Evolutionary conservation across 805 yeast genomes (phyloP).

Genomic region (Schizosaccharomyces osmophilus): DNA sequence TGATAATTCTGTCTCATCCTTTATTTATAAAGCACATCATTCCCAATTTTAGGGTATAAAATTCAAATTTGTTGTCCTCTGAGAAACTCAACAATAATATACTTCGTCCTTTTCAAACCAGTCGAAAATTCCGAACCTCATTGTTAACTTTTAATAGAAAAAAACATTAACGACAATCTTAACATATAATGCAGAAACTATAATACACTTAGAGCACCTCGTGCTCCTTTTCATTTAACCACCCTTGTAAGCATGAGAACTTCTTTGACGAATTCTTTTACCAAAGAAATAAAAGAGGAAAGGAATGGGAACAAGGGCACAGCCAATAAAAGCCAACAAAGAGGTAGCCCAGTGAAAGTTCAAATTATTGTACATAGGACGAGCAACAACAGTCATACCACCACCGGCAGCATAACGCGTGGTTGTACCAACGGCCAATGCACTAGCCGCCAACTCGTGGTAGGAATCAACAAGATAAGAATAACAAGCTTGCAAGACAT

Average conservation of each 20-base stretch:
- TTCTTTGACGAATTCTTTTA: conserved; percentile 15
- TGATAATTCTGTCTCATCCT: no score
- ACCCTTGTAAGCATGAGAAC: conserved; percentile 7
- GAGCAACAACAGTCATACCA: conserved; percentile 27
- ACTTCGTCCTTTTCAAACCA: no score
- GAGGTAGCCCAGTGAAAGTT: conserved; percentile 31
- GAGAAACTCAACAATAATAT: no score
- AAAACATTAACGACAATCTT: no score
- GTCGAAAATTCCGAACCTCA: no score
- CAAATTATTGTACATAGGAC: conserved; percentile 23
- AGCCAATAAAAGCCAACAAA: conserved; percentile 13
- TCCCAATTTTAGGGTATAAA: no score
- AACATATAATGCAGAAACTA: no score
- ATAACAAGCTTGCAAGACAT: conserved; percentile 19
- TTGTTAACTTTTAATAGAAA: no score
- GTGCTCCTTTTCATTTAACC: not conserved
- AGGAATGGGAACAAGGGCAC: conserved; percentile 31
- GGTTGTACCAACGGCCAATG: conserved; percentile 53
- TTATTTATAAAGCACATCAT: no score
- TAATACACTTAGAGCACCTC: not conserved
- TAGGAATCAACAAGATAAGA: conserved; percentile 20
- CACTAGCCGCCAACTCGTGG: conserved; percentile 39
- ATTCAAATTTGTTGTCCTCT: no score
- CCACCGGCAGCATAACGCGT: conserved; percentile 24
- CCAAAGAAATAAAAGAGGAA: conserved; percentile 29